Evolutionary conservation across 305 asterid species (phyloP).

Genomic region (Solanum hybrid): DNA sequence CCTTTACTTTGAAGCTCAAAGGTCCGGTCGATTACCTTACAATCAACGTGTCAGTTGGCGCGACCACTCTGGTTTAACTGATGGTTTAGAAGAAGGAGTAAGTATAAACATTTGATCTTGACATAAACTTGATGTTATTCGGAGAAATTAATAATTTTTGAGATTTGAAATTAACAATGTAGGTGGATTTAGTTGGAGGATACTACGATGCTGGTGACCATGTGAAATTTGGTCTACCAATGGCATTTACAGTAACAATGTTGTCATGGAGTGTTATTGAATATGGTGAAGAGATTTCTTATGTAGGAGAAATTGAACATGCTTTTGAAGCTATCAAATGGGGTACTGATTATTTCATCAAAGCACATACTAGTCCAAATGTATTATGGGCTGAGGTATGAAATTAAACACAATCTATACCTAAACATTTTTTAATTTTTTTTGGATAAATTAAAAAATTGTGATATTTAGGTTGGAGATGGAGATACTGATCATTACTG

Average conservation of each 20-base stretch:
- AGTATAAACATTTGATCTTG: too few species aligned
- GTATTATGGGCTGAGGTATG: slow-evolving; percentile 24
- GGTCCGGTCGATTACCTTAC: slow-evolving; percentile 29
- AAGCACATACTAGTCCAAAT: slow-evolving; percentile 28
- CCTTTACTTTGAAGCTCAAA: slow-evolving; percentile 28
- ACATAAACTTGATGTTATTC: background rate
- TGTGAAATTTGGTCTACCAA: slow-evolving; percentile 31
- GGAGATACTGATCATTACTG: slow-evolving; percentile 42
- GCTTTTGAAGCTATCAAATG: slow-evolving; percentile 31
- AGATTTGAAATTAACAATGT: background rate
- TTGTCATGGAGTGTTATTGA: slow-evolving; percentile 28
- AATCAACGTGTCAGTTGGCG: slow-evolving; percentile 30
- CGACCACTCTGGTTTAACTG: slow-evolving; percentile 22
- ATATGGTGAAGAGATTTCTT: slow-evolving; percentile 15
- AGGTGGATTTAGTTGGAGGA: slow-evolving; percentile 35
- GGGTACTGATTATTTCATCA: slow-evolving; percentile 35
- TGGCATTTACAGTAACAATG: slow-evolving; percentile 34
- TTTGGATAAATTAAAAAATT: background rate
- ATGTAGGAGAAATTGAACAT: slow-evolving; percentile 21
- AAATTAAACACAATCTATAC: background rate
- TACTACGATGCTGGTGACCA: slow-evolving; percentile 38
- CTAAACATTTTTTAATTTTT: background rate
- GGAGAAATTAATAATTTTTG: background rate
- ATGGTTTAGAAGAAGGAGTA: slow-evolving; percentile 26
- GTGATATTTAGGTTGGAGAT: slow-evolving; percentile 30